phyloP scores from a whole-genome alignment of 2,329 filamentous ascomycete species.

The Bipolaris gigantea region DNA sequence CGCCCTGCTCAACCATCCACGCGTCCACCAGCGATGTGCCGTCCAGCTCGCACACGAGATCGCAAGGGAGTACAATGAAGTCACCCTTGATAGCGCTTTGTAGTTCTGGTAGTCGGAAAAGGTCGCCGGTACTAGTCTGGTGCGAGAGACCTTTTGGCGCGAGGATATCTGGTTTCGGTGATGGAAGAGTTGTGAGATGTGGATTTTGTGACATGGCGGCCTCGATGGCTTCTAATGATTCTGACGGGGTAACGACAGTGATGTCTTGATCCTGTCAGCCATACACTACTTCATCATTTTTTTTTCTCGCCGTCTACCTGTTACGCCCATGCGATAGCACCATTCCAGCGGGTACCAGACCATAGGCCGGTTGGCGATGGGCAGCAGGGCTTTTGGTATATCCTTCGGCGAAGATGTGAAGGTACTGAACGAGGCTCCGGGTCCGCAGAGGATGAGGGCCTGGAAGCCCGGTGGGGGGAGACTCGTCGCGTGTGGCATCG shows the following conservation, averaged over 20 bases:
- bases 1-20: slow-evolving; percentile 85
- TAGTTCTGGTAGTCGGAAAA: slow-evolving; percentile 82
- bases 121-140: slow-evolving; percentile 85
- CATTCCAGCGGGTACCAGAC: slow-evolving; percentile 88
- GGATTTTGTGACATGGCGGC: slow-evolving; percentile 75
- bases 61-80: slow-evolving; percentile 89
- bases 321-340: slow-evolving; percentile 79
- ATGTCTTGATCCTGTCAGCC: slow-evolving; percentile 44
- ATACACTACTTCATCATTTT: background rate
- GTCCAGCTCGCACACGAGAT: slow-evolving; percentile 86
- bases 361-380: slow-evolving; percentile 84
- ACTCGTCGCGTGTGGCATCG: slow-evolving; percentile 72
- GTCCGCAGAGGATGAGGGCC: slow-evolving; percentile 80
- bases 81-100: slow-evolving; percentile 77
- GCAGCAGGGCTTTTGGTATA: slow-evolving; percentile 78
- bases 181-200: slow-evolving; percentile 72
- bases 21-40: slow-evolving; percentile 82
- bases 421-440: slow-evolving; percentile 78
- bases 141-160: slow-evolving; percentile 75
- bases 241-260: slow-evolving; percentile 60
- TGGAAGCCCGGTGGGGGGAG: slow-evolving; percentile 77
- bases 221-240: slow-evolving; percentile 66
- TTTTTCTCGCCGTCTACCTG: slow-evolving; percentile 51
- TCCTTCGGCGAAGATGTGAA: slow-evolving; percentile 80
- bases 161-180: slow-evolving; percentile 73